These are phyloP conservation scores for Petrea volubilis DNA, from an alignment of 257 asterid species.

Conservation along the genomic window DNA sequence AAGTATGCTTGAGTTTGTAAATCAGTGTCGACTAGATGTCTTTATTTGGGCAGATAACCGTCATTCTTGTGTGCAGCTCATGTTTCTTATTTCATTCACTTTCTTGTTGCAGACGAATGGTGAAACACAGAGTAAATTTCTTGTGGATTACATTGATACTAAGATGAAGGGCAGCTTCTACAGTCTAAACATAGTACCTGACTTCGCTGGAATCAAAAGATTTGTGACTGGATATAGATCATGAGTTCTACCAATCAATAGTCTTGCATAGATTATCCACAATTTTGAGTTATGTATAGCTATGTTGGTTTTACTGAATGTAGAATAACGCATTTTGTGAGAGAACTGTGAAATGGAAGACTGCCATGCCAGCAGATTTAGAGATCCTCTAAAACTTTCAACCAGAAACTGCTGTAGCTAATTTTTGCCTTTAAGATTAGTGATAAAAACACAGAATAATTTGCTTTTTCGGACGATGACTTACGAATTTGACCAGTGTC, in stretches of 20 bases:
- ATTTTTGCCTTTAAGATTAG: neutral
- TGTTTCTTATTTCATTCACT: neutral
- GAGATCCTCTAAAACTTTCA: neutral
- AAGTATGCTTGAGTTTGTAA: neutral
- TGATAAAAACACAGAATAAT: neutral
- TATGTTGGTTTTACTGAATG: neutral
- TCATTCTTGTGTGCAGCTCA: neutral
- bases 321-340: neutral
- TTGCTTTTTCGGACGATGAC: neutral
- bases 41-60: neutral
- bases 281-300: neutral
- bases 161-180: slow-evolving; percentile 53
- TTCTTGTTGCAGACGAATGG: slow-evolving; percentile 80
- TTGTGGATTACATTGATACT: slow-evolving; percentile 51
- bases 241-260: slow-evolving; percentile 18
- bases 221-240: slow-evolving; percentile 71
- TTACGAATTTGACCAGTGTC: neutral
- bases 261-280: neutral
- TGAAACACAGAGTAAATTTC: slow-evolving; percentile 52
- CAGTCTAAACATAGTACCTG: slow-evolving; percentile 49
- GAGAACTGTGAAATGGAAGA: neutral
- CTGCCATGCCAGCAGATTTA: neutral
- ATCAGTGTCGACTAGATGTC: neutral
- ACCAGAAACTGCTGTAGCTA: too few species aligned
- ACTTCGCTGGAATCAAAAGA: slow-evolving; percentile 73